A percentile compares a stretch with the other conserved stretches of the same genome.
Conservation (phyloP, 495 filamentous ascomycete genomes). For the Neurospora sp. region DNA sequence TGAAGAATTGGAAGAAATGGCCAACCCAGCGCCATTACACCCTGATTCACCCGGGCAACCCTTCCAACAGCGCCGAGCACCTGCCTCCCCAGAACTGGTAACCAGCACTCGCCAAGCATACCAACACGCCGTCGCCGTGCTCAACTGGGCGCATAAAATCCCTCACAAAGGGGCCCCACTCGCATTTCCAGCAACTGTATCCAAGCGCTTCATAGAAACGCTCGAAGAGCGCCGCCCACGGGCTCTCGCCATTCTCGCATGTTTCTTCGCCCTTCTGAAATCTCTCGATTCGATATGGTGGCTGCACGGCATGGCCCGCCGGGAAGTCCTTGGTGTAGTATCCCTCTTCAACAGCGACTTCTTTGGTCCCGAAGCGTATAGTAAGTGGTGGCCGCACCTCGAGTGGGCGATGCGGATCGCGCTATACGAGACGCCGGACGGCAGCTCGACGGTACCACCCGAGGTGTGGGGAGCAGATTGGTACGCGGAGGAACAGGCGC, state of each 20-base stretch:
- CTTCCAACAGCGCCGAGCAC: background rate
- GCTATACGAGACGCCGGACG: constrained; percentile 27
- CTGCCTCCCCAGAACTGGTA: constrained; percentile 8
- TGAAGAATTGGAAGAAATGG: constrained; percentile 31
- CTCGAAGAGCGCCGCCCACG: constrained; percentile 40
- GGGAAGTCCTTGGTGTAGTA: constrained; percentile 45
- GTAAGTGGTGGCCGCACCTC: constrained; percentile 44
- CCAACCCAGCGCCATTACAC: background rate
- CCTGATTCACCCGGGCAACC: background rate
- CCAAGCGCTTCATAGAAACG: constrained; percentile 44
- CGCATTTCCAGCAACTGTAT: constrained; percentile 49
- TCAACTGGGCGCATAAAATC: constrained; percentile 49
- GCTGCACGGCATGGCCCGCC: constrained; percentile 45
- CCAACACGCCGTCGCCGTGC: constrained; percentile 43
- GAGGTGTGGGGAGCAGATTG: constrained; percentile 42
- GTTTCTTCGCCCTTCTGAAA: constrained; percentile 47
- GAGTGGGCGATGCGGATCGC: constrained; percentile 46
- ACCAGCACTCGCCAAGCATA: constrained; percentile 39
- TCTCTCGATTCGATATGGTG: constrained; percentile 45
- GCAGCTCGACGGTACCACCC: constrained; percentile 30
- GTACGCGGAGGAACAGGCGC: constrained; percentile 28
- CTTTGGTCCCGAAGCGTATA: constrained; percentile 25
- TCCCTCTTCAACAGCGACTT: constrained; percentile 38
- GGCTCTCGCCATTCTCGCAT: constrained; percentile 43
- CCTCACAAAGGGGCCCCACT: constrained; percentile 42